Conservation (phyloP, 176 grass and related monocot species). For the Echinochloa phyllopogon region DNA sequence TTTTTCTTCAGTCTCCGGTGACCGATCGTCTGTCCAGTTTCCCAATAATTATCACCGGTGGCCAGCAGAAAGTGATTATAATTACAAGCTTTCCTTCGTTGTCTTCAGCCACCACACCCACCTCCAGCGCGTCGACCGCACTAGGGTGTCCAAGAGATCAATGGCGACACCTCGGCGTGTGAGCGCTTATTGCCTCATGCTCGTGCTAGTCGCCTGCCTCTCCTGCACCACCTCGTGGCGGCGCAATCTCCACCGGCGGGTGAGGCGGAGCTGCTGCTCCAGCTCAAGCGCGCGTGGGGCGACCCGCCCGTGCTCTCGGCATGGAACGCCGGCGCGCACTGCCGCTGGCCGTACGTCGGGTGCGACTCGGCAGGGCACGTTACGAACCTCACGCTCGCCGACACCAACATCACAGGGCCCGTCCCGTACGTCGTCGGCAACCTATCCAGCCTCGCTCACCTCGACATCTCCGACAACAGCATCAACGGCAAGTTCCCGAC, state of each 20-base stretch:
- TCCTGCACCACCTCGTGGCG: not conserved
- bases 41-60: no score
- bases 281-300: conserved; percentile 55
- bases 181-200: not conserved
- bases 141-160: no score
- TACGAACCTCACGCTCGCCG: conserved; percentile 30
- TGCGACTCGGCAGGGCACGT: conserved; percentile 45
- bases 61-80: no score
- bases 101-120: no score
- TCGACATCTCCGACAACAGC: conserved; percentile 4
- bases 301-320: conserved; percentile 39
- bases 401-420: conserved; percentile 9
- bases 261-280: conserved; percentile 47
- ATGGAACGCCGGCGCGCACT: conserved; percentile 51
- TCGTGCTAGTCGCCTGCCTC: not conserved
- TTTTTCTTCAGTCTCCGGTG: no score
- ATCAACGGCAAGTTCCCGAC: no score
- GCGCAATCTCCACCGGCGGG: not conserved
- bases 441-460: conserved; percentile 44
- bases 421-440: conserved; percentile 50
- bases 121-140: no score
- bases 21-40: no score
- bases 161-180: not conserved
- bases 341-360: conserved; percentile 51
- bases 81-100: no score